phyloP scores from a whole-genome alignment of 2,329 filamentous ascomycete species.

The Exophiala aquamarina region DNA sequence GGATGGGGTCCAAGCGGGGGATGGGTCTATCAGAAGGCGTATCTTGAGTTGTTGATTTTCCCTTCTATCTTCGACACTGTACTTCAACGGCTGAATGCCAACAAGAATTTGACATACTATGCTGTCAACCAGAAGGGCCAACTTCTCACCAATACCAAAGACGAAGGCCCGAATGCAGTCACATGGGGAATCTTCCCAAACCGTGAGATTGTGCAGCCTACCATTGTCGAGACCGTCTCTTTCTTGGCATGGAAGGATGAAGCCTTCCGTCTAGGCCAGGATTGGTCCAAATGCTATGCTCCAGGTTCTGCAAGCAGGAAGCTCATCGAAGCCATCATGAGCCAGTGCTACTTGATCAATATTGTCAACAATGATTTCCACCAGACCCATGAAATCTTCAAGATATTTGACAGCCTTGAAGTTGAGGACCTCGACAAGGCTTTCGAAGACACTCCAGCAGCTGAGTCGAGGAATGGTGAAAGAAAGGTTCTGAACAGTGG shows the following conservation, averaged over 20 bases:
- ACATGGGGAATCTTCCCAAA: slow-evolving; percentile 99
- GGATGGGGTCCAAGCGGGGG: slow-evolving; percentile 95
- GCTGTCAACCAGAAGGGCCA: slow-evolving; percentile 82
- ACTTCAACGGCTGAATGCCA: slow-evolving; percentile 71
- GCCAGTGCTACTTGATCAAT: slow-evolving; percentile 90
- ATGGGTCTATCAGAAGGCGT: slow-evolving; percentile 98
- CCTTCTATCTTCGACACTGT: slow-evolving; percentile 76
- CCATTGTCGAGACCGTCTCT: slow-evolving; percentile 96
- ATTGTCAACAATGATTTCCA: slow-evolving; percentile 99
- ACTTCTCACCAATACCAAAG: slow-evolving; percentile 78
- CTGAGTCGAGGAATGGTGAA: slow-evolving; percentile 12
- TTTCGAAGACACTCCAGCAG: slow-evolving; percentile 18
- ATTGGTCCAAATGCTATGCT: slow-evolving; percentile 92
- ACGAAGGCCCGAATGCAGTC: slow-evolving; percentile 91
- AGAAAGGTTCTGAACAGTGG: slow-evolving; percentile 20
- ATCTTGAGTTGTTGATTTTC: slow-evolving; percentile 86
- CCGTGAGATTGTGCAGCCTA: slow-evolving; percentile 99
- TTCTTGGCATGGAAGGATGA: slow-evolving; percentile 99
- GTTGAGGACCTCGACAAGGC: slow-evolving; percentile 63
- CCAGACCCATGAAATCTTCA: slow-evolving; percentile 75
- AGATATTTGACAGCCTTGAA: slow-evolving; percentile 75
- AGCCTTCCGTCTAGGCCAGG: slow-evolving; percentile 85
- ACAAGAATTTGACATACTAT: slow-evolving; percentile 88
- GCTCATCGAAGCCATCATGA: slow-evolving; percentile 79
- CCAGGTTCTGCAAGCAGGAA: slow-evolving; percentile 72